Evolutionary conservation across 371 early-diverging fungal genomes (phyloP), one percentile per base, ranked within the genome.

Genomic region (Lichtheimia ramosa): DNA sequence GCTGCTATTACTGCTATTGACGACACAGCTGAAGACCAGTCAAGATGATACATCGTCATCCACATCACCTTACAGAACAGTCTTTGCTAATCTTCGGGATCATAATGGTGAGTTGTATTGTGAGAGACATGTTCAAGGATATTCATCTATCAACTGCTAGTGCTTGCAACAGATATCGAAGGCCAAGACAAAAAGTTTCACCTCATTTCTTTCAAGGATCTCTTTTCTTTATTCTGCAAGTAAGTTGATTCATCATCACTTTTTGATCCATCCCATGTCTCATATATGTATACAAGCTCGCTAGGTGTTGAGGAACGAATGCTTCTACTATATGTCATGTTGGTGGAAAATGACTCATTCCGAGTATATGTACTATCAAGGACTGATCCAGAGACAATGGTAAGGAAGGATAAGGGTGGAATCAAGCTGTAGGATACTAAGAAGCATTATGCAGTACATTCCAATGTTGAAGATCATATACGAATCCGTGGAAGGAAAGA

Each of bases 331-430:
- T 89, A 92, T 59, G 64, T 83, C n/a, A 73, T 90, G 23, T 59
- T 92, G 46, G 73, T 87, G 5, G 86, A 87, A 56, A 92, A 90
- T 58, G 83, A 83, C 16, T 68, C 79, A 6, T 92, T 92, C 61
- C 68, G 87, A 18, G 85, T 84, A 1, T 92, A 88, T 72, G 85
- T 90, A 3, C 63, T 92, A 24, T 92, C 90, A 3, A 72, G 90
- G 27, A 88, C 88, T 0, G 92, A 92, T 62, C 90, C 89, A 10
- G 92, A 92, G 57, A 85, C 84, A 2, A 74, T 92, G 66, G 81
- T 81, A 69, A 71, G 74, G 12, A 23, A 34, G 25, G 16, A 55
- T 28, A 25, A n/a, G 14, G 34, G 21, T 43, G n/a, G n/a, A n/a
- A n/a, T 15, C 21, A 48, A 40, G 14, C 39, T 42, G 46, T 43